Conservation (phyloP, 441 rosid species). For the Hura crepitans region DNA sequence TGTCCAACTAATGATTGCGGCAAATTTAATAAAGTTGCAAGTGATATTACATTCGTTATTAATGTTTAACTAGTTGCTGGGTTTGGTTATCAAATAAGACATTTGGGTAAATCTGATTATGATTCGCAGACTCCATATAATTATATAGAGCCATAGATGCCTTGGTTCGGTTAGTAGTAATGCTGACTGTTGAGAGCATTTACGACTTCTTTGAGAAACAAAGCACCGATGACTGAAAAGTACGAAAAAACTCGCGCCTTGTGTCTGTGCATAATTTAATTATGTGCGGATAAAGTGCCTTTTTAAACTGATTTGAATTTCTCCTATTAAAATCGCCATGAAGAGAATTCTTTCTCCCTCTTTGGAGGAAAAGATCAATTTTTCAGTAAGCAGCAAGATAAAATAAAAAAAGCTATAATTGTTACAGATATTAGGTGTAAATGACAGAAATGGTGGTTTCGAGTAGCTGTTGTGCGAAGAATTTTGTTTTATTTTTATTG, state of each 20-base stretch:
- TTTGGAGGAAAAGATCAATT: neutral
- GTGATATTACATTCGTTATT: neutral
- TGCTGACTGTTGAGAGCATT: too few species aligned
- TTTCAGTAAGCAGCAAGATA: neutral
- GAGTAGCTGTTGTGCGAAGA: constrained; percentile 24
- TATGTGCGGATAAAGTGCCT: constrained; percentile 6
- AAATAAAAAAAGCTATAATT: constrained; percentile 14
- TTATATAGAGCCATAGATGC: neutral
- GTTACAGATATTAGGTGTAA: constrained; percentile 28
- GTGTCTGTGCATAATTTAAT: too few species aligned
- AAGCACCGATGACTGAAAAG: neutral
- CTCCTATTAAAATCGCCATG: constrained; percentile 1
- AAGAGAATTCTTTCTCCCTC: neutral
- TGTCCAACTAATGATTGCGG: neutral
- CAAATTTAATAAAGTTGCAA: neutral
- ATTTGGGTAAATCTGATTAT: neutral
- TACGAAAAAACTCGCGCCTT: too few species aligned
- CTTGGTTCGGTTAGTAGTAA: neutral
- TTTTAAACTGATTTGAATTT: too few species aligned
- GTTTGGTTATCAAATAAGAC: neutral
- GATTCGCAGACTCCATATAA: neutral
- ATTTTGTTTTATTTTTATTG: too few species aligned
- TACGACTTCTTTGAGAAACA: neutral
- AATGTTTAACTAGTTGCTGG: neutral
- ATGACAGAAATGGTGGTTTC: constrained; percentile 36